A percentile compares a stretch with the other conserved stretches of the same genome.
Evolutionary conservation across 2,329 filamentous ascomycete species (phyloP).

Genomic region (Colletotrichum shisoi): DNA sequence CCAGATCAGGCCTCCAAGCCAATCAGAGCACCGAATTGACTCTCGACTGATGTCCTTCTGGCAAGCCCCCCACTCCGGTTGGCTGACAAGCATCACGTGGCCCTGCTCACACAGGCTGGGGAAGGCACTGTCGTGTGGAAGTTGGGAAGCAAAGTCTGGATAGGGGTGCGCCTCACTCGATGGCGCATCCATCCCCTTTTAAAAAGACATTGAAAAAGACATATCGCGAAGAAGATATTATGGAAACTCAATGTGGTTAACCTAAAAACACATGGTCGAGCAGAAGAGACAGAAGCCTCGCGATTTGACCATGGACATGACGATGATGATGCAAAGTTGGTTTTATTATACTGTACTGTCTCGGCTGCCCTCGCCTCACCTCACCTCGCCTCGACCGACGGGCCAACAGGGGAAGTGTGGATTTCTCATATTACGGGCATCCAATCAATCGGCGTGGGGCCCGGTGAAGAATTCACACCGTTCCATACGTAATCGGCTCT

Average conservation of each 20-base stretch:
- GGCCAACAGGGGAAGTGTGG: background rate
- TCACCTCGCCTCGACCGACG: no score
- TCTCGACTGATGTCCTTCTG: conserved; percentile 22
- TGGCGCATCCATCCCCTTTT: no score
- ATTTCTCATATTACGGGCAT: background rate
- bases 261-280: no score
- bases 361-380: background rate
- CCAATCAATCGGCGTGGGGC: conserved; percentile 10
- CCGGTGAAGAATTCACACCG: background rate
- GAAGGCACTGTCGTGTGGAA: background rate
- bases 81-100: conserved; percentile 31
- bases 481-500: conserved; percentile 10
- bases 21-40: conserved; percentile 32
- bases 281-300: no score
- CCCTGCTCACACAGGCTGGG: conserved; percentile 16
- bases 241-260: no score
- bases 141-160: background rate
- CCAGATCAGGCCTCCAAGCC: conserved; percentile 21
- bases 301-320: no score
- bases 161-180: background rate
- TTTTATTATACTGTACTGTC: no score
- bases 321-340: no score
- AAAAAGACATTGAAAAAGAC: no score
- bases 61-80: conserved; percentile 5
- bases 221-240: no score